These are phyloP conservation scores for Malus hybrid DNA, from an alignment of 331 rosid genomes.

Conservation along the genomic window DNA sequence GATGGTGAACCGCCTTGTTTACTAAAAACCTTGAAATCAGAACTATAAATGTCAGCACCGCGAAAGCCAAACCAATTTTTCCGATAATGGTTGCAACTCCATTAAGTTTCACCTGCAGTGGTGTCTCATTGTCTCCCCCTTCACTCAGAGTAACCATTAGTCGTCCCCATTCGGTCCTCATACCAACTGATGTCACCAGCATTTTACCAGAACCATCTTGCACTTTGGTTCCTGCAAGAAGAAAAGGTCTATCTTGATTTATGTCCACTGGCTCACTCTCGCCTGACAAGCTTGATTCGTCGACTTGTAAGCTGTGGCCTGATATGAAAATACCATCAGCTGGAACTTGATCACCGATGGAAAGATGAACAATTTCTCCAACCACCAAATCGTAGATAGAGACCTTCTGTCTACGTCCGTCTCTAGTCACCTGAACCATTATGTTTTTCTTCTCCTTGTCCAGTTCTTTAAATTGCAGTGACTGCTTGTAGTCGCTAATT, in stretches of 20 bases:
- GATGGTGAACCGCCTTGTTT: constrained; percentile 29
- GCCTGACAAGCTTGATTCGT: constrained; percentile 82
- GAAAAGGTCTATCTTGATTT: constrained; percentile 39
- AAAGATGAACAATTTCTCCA: constrained; percentile 79
- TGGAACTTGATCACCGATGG: constrained; percentile 78
- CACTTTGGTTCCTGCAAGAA: constrained; percentile 71
- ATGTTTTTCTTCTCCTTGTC: constrained; percentile 81
- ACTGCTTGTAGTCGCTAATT: constrained; percentile 68
- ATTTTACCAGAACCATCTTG: constrained; percentile 84
- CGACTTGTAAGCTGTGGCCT: constrained; percentile 60
- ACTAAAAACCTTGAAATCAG: constrained; percentile 50
- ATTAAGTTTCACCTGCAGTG: constrained; percentile 84
- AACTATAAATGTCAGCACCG: constrained; percentile 63
- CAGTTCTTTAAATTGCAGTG: constrained; percentile 73
- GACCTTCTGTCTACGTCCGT: constrained; percentile 54
- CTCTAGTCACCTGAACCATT: constrained; percentile 70
- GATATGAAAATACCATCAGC: constrained; percentile 72
- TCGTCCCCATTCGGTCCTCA: constrained; percentile 94
- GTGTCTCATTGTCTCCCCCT: constrained; percentile 87
- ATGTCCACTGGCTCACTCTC: constrained; percentile 63
- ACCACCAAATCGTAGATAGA: constrained; percentile 68
- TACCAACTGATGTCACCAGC: constrained; percentile 75
- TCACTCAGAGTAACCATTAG: constrained; percentile 74
- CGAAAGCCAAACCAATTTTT: constrained; percentile 71
- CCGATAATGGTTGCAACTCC: constrained; percentile 92